Base-by-base conservation (phyloP, 2,329 filamentous ascomycete genomes). In the Monosporascus sp. region DNA sequence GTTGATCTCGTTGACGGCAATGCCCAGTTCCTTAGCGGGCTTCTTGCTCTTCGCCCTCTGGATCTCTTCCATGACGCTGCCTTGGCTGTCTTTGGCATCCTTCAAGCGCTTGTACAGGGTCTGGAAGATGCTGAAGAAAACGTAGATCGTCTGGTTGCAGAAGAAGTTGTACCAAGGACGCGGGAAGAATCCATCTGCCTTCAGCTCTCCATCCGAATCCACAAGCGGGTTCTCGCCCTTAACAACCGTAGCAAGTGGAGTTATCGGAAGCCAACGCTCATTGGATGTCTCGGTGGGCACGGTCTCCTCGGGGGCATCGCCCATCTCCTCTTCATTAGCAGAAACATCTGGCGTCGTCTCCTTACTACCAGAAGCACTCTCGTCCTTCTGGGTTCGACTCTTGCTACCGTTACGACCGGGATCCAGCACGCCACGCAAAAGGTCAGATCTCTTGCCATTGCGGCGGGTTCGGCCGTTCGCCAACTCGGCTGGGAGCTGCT, bases 91-190 rank as follows among this genome's bases (percentile, higher is more conserved):
- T 74, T 97, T 97, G 69, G 97, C 84, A 55, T 88, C 88, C 57
- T 87, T 78, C 15, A 99, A 79, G 41, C 94, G 85, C 63, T 85
- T 83, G 72, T 96, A 97, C 5, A 99, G 76, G n/a, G 88, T 88
- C 66, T 96, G 85, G 68, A 99, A 94, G 56, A 96, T 86, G 61
- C 88, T 89, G 75, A 99, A 88, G 78, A 99, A 97, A 71, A 94
- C 92, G 67, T 91, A 96, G 54, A 99, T 86, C 3, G 88, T 90
- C 63, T 90, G 83, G 69, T 97, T 97, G 68, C 86, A 87, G 74
- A 95, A 99, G 67, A 97, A 84, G 67, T 93, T 93, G 75, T 90
- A 96, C 71, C 83, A 85, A 11, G 85, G 84, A 47, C 92, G 88
- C 60, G 81, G 80, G 71, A 94, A 96, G 53, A 89, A 85, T 49